These are phyloP conservation scores for Cryptococcus sp. DNA, from an alignment of 1,284 basidiomycete species.

Conservation along the genomic window DNA sequence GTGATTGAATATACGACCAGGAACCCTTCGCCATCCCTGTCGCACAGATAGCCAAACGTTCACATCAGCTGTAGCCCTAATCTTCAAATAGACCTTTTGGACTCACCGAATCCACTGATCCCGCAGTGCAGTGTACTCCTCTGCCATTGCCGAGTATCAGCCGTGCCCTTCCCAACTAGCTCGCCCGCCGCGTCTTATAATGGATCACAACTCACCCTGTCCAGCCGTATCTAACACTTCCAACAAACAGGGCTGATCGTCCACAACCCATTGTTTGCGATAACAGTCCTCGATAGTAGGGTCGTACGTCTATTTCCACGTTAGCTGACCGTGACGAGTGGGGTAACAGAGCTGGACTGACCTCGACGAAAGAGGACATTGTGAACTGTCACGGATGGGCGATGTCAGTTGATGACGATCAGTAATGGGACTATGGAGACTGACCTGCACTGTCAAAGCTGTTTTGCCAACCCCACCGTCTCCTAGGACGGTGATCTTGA, in stretches of 20 bases:
- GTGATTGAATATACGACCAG: constrained; percentile 98
- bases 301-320: constrained; percentile 46
- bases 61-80: constrained; percentile 8
- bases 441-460: constrained; percentile 88
- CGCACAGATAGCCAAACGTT: not conserved
- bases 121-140: constrained; percentile 94
- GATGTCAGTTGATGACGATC: not conserved
- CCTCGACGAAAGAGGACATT: constrained; percentile 83
- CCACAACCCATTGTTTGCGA: constrained; percentile 86
- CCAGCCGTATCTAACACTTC: constrained; percentile 93
- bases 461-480: constrained; percentile 99
- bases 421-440: constrained; percentile 36
- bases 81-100: constrained; percentile 8
- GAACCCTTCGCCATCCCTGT: constrained; percentile 96
- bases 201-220: constrained; percentile 68
- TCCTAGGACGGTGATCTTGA: constrained; percentile 79
- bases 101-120: constrained; percentile 97
- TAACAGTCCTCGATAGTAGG: constrained; percentile 92
- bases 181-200: not conserved
- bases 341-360: constrained; percentile 14
- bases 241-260: constrained; percentile 86
- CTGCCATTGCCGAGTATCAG: constrained; percentile 54
- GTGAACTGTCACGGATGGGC: constrained; percentile 67
- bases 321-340: not conserved
- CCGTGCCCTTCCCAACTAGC: not conserved